These are phyloP conservation scores for Talaromyces pinophilus DNA, from an alignment of 2,329 filamentous ascomycete genomes.

Conservation along the genomic window DNA sequence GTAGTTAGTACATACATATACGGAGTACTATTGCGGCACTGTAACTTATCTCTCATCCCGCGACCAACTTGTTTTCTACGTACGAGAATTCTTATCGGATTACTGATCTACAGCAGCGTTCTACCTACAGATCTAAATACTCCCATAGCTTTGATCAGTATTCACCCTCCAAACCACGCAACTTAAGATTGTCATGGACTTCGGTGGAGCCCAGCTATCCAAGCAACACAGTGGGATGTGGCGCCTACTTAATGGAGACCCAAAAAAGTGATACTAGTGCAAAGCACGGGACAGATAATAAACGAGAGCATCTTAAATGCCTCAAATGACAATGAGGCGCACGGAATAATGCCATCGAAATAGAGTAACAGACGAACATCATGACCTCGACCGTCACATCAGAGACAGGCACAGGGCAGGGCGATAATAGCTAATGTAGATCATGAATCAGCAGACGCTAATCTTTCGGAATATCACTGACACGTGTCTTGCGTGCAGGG, in stretches of 20 bases:
- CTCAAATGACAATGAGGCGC: background rate
- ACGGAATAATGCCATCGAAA: background rate
- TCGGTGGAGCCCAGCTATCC: background rate
- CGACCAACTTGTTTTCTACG: background rate
- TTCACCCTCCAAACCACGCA: background rate
- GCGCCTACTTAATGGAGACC: background rate
- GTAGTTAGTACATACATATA: background rate
- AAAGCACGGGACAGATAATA: background rate
- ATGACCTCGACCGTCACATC: background rate
- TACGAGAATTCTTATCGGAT: background rate
- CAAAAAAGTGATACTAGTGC: background rate
- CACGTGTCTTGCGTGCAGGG: slow-evolving; percentile 2
- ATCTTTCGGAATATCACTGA: background rate
- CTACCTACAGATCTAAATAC: background rate
- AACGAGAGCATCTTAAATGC: background rate
- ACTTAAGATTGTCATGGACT: background rate
- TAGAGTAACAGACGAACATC: background rate
- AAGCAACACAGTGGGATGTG: background rate
- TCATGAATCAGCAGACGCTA: background rate
- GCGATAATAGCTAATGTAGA: background rate
- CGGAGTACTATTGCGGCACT: background rate
- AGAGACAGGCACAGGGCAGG: background rate
- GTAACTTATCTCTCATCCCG: background rate
- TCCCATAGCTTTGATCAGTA: background rate
- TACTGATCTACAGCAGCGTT: background rate